Base-by-base conservation (phyloP, 2,329 filamentous ascomycete species). In the Phoma sp. region DNA sequence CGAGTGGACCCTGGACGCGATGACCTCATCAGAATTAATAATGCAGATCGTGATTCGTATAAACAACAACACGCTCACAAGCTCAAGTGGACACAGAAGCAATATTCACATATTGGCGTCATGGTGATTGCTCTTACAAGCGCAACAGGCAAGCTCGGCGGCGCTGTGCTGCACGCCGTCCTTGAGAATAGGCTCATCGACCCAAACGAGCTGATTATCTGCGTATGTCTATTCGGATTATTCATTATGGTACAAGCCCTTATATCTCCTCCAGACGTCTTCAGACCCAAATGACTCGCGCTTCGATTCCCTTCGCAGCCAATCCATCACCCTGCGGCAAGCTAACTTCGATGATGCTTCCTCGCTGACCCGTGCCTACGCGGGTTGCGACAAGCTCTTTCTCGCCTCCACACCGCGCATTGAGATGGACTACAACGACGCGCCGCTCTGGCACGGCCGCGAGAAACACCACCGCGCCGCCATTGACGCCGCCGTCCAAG, bases 121-220 rank as follows among this genome's bases (percentile, higher is more conserved):
- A 53, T 48, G 5, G 69, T 68, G 60, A 40, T 79, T 40, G 76
- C 74, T 18, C 74, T 81, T 46, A 76, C 76, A 39, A 76, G 76
- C 42, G 75, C 78, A 43, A 78, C 76, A 14, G 78, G 78, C 43
- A 80, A 80, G 55, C 71, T 81, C 7, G 78, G 78, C 50, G 72
- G 71, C 36, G 77, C 77, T 10, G 78, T 78, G 15, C 68, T 81
- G 20, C 63, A 62, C 21, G 71, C 77, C 30, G 70, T 80, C 18
- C 71, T 80, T n/a, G 62, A 75, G 6, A 68, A 78, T 60, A 67
- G 74, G 4, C 71, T 80, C 23, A 57, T 78, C 36, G 59, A 73
- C 9, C 60, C 74, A 2, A 53, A 63, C 2, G 59, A 77, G 5
- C 75, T 80, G 25, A 66, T 79, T 18, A 68, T 74, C 25, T 73